Base-by-base conservation (phyloP, 2,329 filamentous ascomycete species). In the Fusarium sp. region DNA sequence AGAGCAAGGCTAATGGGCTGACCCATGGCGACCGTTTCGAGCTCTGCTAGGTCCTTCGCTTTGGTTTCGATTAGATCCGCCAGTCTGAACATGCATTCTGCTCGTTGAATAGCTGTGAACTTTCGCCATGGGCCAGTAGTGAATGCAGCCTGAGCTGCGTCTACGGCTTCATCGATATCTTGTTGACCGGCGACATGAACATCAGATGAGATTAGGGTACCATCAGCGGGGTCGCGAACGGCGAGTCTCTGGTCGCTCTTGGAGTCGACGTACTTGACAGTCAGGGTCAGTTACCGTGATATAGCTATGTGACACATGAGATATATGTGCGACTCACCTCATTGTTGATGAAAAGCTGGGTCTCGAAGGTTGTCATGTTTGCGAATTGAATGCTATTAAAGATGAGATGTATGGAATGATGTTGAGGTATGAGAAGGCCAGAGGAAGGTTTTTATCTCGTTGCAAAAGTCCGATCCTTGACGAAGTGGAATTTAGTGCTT, bases 281-380 rank as follows among this genome's bases (percentile, higher is more conserved):
- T 31, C 4, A 31, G 28, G 13, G 28, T 31, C 28, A 31, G 26
- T 10, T 9, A 10, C 26, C 8, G 8, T 28, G 8, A 28, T 10
- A 31, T 31, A 3, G 28, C 28, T 31, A 4, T 31, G 10, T 10
- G 28, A 10, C 10, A 10, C 28, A 11, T 11, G 9, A 10, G 24
- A 3, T 2, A 33, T 2, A 7, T 11, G 8, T 22, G 28, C 6
- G 3, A 11, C 39, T 2, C 22, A 40, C 52, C 18, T 56, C 24
- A 9, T 56, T 56, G 18, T 56, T 56, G 24, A 56, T 56, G 18
- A 56, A 56, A 8, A 56, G 52, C 17, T 39, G 28, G 28, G 28
- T 31, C 10, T 31, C 28, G 10, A 31, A 31, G 10, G 28, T 31
- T 11, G 28, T 31, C 28, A 31, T 31, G 28, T 31, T 31, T 10